Percentiles rank a stretch among this genome's conserved stretches.
phyloP scores from a whole-genome alignment of 345 rosid genomes.

The Populus alba region DNA sequence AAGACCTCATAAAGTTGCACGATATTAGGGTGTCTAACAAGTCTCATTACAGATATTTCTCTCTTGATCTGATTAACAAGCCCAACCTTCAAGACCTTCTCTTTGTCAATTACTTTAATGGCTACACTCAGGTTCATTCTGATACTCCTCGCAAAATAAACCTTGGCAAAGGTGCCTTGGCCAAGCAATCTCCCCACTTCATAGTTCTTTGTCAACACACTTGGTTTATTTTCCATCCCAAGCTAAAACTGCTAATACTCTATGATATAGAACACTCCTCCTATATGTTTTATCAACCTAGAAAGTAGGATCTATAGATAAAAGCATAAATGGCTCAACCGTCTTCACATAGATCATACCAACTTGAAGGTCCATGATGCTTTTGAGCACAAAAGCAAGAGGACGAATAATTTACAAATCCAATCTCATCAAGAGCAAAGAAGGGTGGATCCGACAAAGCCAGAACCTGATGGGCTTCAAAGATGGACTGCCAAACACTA shows the following conservation, averaged over 20 bases:
- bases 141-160: constrained; percentile 29
- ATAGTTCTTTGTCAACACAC: constrained; percentile 24
- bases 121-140: constrained; percentile 27
- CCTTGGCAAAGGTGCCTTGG: constrained; percentile 37
- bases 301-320: background rate
- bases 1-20: constrained; percentile 28
- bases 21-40: constrained; percentile 28
- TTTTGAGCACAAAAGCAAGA: background rate
- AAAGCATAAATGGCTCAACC: constrained; percentile 11
- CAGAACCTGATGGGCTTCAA: background rate
- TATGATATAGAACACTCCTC: background rate
- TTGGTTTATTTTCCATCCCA: constrained; percentile 24
- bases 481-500: constrained; percentile 4
- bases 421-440: constrained; percentile 13
- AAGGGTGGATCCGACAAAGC: constrained; percentile 5
- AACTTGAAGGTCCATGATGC: background rate
- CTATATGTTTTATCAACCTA: background rate
- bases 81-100: constrained; percentile 23
- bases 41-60: constrained; percentile 31
- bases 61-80: constrained; percentile 35
- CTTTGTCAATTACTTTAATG: constrained; percentile 26
- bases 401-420: background rate
- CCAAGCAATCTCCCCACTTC: constrained; percentile 34
- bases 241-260: background rate
- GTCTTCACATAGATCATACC: constrained; percentile 21